Conservation (phyloP, 306 rosid species). For the Argentina anserina region DNA sequence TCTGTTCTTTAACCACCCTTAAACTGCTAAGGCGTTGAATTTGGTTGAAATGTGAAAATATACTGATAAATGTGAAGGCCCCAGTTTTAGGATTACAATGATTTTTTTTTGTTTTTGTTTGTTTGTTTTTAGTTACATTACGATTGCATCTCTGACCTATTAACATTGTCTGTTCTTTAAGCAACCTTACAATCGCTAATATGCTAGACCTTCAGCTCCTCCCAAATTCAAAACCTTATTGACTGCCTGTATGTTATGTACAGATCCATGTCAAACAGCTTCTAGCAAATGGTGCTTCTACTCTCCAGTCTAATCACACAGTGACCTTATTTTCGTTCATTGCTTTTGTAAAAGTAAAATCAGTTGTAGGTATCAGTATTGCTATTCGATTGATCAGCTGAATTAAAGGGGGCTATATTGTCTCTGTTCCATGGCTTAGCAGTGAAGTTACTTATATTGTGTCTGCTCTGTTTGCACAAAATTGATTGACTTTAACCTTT, state of each 20-base stretch:
- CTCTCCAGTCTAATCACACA: neutral
- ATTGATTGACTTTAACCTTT: neutral
- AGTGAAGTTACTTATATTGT: neutral
- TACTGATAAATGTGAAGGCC: neutral
- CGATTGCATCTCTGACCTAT: neutral
- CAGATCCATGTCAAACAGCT: neutral
- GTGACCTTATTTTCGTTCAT: neutral
- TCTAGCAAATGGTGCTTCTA: neutral
- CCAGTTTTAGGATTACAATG: neutral
- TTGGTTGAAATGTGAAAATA: neutral
- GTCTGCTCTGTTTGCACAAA: neutral
- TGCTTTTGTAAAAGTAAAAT: neutral
- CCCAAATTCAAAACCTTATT: neutral
- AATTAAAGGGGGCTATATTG: neutral
- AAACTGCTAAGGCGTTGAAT: neutral
- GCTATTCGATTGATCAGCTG: neutral
- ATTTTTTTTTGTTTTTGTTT: too few species aligned
- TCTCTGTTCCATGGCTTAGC: neutral
- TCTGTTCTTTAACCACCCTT: neutral
- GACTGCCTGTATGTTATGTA: neutral
- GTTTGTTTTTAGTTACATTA: neutral
- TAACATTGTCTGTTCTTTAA: neutral
- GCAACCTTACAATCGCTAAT: neutral
- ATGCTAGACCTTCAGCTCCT: neutral
- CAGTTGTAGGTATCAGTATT: neutral